Evolutionary conservation across 2,329 filamentous ascomycete species (phyloP).

Genomic region (Paracoccidioides lutzii): DNA sequence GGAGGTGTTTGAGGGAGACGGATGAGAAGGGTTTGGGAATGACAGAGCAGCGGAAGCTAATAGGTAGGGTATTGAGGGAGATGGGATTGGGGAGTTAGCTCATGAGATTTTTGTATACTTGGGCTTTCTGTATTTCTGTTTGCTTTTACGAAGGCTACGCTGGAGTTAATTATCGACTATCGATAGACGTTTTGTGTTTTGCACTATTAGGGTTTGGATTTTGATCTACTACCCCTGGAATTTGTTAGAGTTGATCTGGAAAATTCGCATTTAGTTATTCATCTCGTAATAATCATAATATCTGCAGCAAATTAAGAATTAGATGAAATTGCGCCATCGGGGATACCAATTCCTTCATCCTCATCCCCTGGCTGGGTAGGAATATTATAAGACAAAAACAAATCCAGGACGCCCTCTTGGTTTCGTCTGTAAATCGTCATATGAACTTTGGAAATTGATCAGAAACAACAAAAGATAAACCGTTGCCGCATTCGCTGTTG

Average conservation of each 20-base stretch:
- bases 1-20: slow-evolving; percentile 62
- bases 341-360: too few species aligned
- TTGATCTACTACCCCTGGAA: background rate
- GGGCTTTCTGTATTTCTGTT: background rate
- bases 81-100: slow-evolving; percentile 15
- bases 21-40: slow-evolving; percentile 46
- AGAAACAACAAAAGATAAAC: too few species aligned
- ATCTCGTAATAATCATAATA: background rate
- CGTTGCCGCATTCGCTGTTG: background rate
- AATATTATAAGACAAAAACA: too few species aligned
- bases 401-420: too few species aligned
- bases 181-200: background rate
- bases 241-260: background rate
- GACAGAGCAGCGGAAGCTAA: slow-evolving; percentile 35
- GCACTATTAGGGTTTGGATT: background rate
- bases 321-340: too few species aligned
- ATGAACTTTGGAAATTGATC: too few species aligned
- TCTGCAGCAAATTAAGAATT: background rate
- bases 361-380: too few species aligned
- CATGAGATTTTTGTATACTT: background rate
- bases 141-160: background rate
- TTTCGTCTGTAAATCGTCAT: too few species aligned
- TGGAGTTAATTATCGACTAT: background rate
- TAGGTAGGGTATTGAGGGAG: slow-evolving; percentile 30
- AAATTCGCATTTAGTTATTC: background rate